phyloP scores from a whole-genome alignment of 2,329 filamentous ascomycete genomes.

The Penicillium sp. region DNA sequence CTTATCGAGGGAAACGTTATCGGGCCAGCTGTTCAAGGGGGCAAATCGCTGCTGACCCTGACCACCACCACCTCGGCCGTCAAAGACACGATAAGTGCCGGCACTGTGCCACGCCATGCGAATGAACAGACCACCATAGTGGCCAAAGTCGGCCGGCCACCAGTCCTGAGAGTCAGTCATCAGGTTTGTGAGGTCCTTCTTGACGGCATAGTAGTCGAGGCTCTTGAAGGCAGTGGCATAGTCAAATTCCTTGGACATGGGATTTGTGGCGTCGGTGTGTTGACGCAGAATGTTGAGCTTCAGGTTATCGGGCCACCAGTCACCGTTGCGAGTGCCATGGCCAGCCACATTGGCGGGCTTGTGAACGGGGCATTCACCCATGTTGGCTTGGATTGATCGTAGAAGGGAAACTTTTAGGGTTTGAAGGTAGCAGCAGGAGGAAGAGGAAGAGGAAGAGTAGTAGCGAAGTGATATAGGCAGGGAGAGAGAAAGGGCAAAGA shows the following conservation, averaged over 20 bases:
- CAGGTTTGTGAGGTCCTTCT: slow-evolving; percentile 64
- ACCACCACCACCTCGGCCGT: slow-evolving; percentile 69
- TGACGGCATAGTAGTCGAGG: slow-evolving; percentile 63
- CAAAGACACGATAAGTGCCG: slow-evolving; percentile 68
- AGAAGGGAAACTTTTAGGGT: background rate
- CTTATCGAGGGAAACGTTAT: slow-evolving; percentile 74
- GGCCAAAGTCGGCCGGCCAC: slow-evolving; percentile 77
- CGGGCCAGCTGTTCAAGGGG: slow-evolving; percentile 75
- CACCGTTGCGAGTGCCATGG: slow-evolving; percentile 60
- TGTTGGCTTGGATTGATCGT: slow-evolving; percentile 9
- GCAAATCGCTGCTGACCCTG: slow-evolving; percentile 73
- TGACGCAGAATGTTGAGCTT: slow-evolving; percentile 68
- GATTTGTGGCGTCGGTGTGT: slow-evolving; percentile 58
- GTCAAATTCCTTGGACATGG: slow-evolving; percentile 60
- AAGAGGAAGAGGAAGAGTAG: background rate
- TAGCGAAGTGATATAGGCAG: background rate
- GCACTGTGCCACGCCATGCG: slow-evolving; percentile 77
- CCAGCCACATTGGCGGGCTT: slow-evolving; percentile 42
- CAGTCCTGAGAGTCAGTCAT: slow-evolving; percentile 75
- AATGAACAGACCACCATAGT: slow-evolving; percentile 75
- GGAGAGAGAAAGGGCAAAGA: background rate
- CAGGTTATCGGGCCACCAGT: slow-evolving; percentile 70
- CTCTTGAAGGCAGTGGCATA: slow-evolving; percentile 67
- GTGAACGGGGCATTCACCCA: slow-evolving; percentile 28
- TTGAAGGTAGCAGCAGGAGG: background rate